Base-by-base conservation (phyloP, 73 alveolate species). In the Paramecium primaurelia region DNA sequence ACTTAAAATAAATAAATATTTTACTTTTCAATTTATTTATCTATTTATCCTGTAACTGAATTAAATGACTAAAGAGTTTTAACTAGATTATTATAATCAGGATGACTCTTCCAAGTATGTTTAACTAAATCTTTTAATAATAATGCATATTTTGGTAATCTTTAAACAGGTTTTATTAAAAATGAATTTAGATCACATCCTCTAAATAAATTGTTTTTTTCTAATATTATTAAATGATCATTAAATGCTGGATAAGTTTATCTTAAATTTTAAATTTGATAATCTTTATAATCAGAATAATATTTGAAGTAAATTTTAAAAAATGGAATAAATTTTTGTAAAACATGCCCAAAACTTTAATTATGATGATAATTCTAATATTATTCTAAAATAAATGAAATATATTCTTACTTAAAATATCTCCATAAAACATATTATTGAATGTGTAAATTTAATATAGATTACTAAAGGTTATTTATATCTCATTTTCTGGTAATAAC, bases 51-150 rank as follows among this genome's bases (percentile, higher is more conserved):
- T 14, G 42, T 75, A n/a, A 75, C 88, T 32, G 14, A 22, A 34
- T 10, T 1, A 45, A 75, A 75, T 34, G 8, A 2, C 3, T 16
- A 0, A 11, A 75, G 49, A n/a, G 88, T 32, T 20, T 30, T n/a
- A 37, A 34, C 8, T 3, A 75, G 88, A 6, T 12, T 37, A 14
- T 75, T 4, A 40, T 34, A 75, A 75, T 75, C 88, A 32, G 60
- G 60, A 40, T 75, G 88, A 18, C 8, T 11, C 12, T 36, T 37
- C 60, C 60, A 34, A 16, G 88, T 75, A n/a, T 75, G 64, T 36
- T 75, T 75, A 37, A 75, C 49, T 16, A 75, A 45, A 36, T 75
- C 88, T 75, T 75, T 75, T 22, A 75, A 8, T 75, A 75, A 36
- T 22, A 75, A 22, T 9, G 49, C 49, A 36, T 75, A 75, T 75